Percentiles rank a stretch among this genome's conserved stretches.
phyloP scores from a whole-genome alignment of 192 early-diverging fungal species.

The Backusella luteola region DNA sequence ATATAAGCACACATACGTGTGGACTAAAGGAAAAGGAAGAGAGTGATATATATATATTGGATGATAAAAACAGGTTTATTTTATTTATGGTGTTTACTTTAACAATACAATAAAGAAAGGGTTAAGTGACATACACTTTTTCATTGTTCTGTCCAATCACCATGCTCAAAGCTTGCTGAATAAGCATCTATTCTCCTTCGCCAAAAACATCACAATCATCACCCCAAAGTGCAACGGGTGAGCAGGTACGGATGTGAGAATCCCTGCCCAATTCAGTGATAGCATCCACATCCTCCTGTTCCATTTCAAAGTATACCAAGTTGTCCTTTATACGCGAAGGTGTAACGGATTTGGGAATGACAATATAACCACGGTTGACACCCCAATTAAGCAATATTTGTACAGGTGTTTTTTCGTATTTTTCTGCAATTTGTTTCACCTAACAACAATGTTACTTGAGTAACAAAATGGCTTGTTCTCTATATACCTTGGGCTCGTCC shows the following conservation, averaged over 20 bases:
- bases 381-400: constrained; percentile 59
- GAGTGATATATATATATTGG: background rate
- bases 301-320: constrained; percentile 42
- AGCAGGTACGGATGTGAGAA: constrained; percentile 11
- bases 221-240: background rate
- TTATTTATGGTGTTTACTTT: no score
- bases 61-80: no score
- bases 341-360: constrained; percentile 68
- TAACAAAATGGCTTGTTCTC: background rate
- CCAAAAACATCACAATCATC: background rate
- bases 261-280: constrained; percentile 23
- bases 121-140: no score
- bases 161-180: background rate
- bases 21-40: no score
- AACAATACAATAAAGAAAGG: no score
- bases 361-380: constrained; percentile 45
- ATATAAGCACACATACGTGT: background rate
- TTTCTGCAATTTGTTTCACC: constrained; percentile 38
- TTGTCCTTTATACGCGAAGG: constrained; percentile 54
- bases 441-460: constrained; percentile 25
- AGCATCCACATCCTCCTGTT: constrained; percentile 20
- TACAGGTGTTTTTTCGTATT: constrained; percentile 45
- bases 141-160: no score
- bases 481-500: constrained; percentile 14
- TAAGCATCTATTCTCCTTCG: background rate